Base-by-base conservation (phyloP, 768 basidiomycete species). In the Lactarius hatsudake region DNA sequence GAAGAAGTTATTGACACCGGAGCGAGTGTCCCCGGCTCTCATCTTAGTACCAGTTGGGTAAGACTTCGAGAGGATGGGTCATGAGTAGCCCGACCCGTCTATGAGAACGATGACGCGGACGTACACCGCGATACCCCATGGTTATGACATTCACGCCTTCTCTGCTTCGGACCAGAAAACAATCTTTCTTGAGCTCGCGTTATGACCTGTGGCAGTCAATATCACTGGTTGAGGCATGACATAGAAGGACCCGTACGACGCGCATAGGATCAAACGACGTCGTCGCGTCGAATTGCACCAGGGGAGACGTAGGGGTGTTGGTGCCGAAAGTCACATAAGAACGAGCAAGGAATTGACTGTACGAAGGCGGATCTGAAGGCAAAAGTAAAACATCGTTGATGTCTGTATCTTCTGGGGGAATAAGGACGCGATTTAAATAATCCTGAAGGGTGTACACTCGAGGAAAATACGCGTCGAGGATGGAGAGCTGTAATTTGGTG, bases 121-220 rank as follows among this genome's bases (percentile, higher is more conserved):
- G 66, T 71, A 87, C 89, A 61, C 82, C 76, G 36, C 83, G 79
- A 74, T 91, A 93, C 2, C 91, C 91, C 15, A 80, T 69, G 0
- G 87, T 87, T 36, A 93, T 82, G 1, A 92, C 79, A 71, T 91
- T 89, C 1, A 79, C 77, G 18, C 80, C 75, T 38, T 78, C n/a
- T 78, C 57, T 64, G 59, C 30, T 74, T 79, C 57, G 74, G 70
- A 26, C 72, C 70, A 6, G 74, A 74, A 58, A 90, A 82, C 9
- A 91, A 74, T 43, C 77, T 80, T 63, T 81, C 81, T 71, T 89
- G 87, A 5, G 84, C 86, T 66, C 79, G 80, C 63, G 89, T 84
- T 59, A 91, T 81, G 20, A 90, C 74, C 90, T 91, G 51, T 9
- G 26, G 7, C 36, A 40, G 59, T 72, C 20, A 56, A 63, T 18